Evolutionary conservation across 2,329 filamentous ascomycete species (phyloP).

Genomic region (Thyridium curvatum): DNA sequence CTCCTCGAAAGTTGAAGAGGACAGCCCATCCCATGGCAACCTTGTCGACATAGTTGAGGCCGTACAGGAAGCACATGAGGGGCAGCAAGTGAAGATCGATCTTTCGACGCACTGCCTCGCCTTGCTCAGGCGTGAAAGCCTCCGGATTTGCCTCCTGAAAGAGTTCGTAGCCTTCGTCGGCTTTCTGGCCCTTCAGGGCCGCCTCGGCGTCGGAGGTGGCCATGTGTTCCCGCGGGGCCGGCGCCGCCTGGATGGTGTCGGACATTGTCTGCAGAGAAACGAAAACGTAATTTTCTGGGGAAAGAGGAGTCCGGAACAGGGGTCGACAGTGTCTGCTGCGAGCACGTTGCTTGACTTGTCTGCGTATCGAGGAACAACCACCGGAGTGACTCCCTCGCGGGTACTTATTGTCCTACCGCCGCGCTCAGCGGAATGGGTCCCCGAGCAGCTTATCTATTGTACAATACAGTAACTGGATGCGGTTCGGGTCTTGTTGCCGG

Average conservation of each 20-base stretch:
- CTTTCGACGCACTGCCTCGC: conserved; percentile 10
- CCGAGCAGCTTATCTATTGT: too few relatives aligned
- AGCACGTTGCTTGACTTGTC: too few relatives aligned
- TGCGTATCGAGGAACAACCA: too few relatives aligned
- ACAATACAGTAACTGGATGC: too few relatives aligned
- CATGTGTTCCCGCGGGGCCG: not conserved
- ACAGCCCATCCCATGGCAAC: conserved; percentile 16
- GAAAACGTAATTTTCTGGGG: too few relatives aligned
- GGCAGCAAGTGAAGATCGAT: conserved; percentile 11
- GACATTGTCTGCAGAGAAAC: not conserved
- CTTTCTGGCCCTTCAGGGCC: conserved; percentile 9
- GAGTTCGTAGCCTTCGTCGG: conserved; percentile 16
- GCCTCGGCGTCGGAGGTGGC: not conserved
- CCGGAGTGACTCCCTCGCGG: too few relatives aligned
- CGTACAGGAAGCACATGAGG: conserved; percentile 15
- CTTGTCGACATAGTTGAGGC: conserved; percentile 16
- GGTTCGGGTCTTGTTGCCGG: too few relatives aligned
- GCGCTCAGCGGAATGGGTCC: too few relatives aligned
- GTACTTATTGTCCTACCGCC: too few relatives aligned
- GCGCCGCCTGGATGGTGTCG: conserved; percentile 2
- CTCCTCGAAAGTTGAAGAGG: conserved; percentile 12
- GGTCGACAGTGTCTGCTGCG: too few relatives aligned
- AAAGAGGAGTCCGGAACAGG: too few relatives aligned
- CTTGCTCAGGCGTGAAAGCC: conserved; percentile 2
- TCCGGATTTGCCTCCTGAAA: conserved; percentile 11